Evolutionary conservation across 208 protist genomes (phyloP).

Genomic region (Trypanosoma avium): DNA sequence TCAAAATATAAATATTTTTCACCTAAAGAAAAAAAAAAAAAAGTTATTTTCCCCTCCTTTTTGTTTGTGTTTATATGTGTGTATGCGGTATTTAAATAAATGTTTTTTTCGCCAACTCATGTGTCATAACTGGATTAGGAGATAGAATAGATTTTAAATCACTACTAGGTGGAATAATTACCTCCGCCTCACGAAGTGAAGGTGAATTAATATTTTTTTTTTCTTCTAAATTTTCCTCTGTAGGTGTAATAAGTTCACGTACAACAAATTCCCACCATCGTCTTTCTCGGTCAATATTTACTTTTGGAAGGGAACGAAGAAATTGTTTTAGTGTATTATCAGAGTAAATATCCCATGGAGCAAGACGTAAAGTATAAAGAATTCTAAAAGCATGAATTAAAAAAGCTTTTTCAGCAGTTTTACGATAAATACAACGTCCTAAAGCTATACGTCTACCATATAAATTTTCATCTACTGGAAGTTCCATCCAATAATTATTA

Average conservation of each 20-base stretch:
- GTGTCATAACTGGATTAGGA: constrained; percentile 35
- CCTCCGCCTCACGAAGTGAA: constrained; percentile 18
- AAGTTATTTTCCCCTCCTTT: too few relatives aligned
- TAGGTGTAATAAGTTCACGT: constrained; percentile 5
- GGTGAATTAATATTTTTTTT: background rate
- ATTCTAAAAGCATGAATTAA: constrained; percentile 68
- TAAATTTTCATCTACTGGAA: constrained; percentile 40
- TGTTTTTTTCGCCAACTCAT: constrained; percentile 29
- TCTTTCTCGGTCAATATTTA: constrained; percentile 13
- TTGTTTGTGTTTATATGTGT: background rate
- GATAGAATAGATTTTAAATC: constrained; percentile 16
- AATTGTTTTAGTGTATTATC: background rate
- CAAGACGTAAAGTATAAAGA: constrained; percentile 30
- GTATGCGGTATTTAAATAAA: constrained; percentile 16
- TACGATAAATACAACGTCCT: constrained; percentile 50
- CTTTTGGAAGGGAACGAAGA: background rate
- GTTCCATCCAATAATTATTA: constrained; percentile 72
- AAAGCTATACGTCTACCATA: constrained; percentile 53
- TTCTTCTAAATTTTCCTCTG: background rate
- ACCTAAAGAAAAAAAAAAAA: too few relatives aligned
- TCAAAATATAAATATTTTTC: too few relatives aligned
- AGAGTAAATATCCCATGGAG: constrained; percentile 45
- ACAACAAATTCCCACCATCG: constrained; percentile 26
- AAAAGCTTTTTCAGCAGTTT: constrained; percentile 51
- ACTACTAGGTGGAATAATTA: constrained; percentile 8